phyloP scores from a whole-genome alignment of 139 green algal species.

The Ostreobium quekettii region DNA sequence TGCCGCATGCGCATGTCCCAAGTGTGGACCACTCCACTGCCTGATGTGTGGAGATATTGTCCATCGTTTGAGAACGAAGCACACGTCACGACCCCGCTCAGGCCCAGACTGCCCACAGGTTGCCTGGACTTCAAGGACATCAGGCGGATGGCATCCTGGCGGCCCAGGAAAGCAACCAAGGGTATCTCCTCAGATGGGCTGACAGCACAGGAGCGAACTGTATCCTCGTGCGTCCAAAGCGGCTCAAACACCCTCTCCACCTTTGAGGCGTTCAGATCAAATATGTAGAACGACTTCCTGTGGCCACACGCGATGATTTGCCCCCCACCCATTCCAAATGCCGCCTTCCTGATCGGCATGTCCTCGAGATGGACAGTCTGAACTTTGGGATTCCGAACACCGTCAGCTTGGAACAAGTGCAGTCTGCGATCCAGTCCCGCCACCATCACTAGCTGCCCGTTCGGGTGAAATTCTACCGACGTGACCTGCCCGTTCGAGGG shows the following conservation, averaged over 20 bases:
- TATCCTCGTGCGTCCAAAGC: no score
- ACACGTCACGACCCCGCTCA: constrained; percentile 68
- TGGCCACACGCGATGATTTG: constrained; percentile 58
- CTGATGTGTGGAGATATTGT: constrained; percentile 57
- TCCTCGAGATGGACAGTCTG: constrained; percentile 76
- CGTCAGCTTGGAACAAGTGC: constrained; percentile 81
- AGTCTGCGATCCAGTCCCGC: constrained; percentile 79
- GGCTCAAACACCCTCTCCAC: constrained; percentile 57
- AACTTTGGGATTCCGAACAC: constrained; percentile 67
- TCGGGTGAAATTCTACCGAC: constrained; percentile 71
- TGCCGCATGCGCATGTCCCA: constrained; percentile 85
- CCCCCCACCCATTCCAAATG: constrained; percentile 56
- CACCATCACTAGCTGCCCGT: constrained; percentile 76
- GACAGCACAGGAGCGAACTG: no score
- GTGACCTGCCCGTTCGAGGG: constrained; percentile 52
- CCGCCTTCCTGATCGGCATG: constrained; percentile 71
- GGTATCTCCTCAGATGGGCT: constrained; percentile 1
- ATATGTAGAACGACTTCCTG: constrained; percentile 78
- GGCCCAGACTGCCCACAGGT: constrained; percentile 66
- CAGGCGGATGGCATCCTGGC: constrained; percentile 58
- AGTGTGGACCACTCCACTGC: constrained; percentile 75
- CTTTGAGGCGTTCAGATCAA: constrained; percentile 51
- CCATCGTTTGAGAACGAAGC: constrained; percentile 62
- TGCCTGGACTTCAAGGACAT: constrained; percentile 63
- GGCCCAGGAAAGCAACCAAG: constrained; percentile 72